Percentiles rank a stretch among this genome's conserved stretches.
Conservation (phyloP, 1,284 basidiomycete genomes). For the Fomitopsis pinicola region DNA sequence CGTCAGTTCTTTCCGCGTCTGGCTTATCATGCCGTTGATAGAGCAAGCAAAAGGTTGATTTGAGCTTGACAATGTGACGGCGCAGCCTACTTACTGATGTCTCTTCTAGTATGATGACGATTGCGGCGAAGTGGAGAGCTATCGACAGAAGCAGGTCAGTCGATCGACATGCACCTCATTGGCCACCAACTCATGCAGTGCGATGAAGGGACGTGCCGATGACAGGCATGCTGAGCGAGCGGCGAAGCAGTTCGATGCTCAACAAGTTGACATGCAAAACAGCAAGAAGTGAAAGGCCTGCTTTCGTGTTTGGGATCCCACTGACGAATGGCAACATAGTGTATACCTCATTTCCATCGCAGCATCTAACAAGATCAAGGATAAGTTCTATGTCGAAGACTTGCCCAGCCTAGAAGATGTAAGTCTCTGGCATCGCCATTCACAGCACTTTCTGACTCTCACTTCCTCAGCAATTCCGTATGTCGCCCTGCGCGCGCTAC, state of each 20-base stretch:
- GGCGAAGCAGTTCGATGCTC: slow-evolving; percentile 69
- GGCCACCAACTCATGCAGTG: neutral
- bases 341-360: slow-evolving; percentile 68
- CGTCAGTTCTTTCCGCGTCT: neutral
- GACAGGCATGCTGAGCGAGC: slow-evolving; percentile 74
- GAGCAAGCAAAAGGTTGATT: slow-evolving; percentile 70
- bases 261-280: slow-evolving; percentile 71
- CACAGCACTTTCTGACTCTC: slow-evolving; percentile 3
- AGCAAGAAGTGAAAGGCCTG: slow-evolving; percentile 63
- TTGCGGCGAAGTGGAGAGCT: slow-evolving; percentile 64
- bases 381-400: slow-evolving; percentile 64
- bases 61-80: neutral
- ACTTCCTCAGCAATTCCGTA: slow-evolving; percentile 57
- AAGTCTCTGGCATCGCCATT: slow-evolving; percentile 25
- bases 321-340: slow-evolving; percentile 31
- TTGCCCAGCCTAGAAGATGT: slow-evolving; percentile 71
- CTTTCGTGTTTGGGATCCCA: neutral
- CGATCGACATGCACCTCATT: slow-evolving; percentile 5
- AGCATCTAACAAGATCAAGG: slow-evolving; percentile 64
- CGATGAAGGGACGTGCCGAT: slow-evolving; percentile 54
- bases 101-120: slow-evolving; percentile 67
- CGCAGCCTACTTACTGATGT: neutral
- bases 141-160: slow-evolving; percentile 71
- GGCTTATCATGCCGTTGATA: slow-evolving; percentile 22
- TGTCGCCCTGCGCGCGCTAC: slow-evolving; percentile 23